Conservation (phyloP, 2,329 filamentous ascomycete genomes). For the Trichophyton mentagrophytes region DNA sequence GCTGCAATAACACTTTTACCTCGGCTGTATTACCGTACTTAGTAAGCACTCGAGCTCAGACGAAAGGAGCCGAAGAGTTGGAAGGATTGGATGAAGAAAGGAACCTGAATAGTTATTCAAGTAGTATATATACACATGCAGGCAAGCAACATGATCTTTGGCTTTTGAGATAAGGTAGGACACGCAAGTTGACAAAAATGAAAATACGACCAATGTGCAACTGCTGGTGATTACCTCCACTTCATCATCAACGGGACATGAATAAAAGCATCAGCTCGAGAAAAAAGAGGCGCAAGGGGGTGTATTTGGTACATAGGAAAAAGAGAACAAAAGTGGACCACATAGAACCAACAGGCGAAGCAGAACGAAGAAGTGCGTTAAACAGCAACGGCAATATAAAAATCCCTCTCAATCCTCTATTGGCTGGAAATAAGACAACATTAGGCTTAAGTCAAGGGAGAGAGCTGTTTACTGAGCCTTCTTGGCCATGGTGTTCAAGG, state of each 20-base stretch:
- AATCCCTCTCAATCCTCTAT: neutral
- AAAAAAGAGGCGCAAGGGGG: neutral
- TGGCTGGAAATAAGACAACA: neutral
- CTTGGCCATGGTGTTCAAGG: constrained; percentile 98
- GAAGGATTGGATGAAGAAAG: neutral
- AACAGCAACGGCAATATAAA: neutral
- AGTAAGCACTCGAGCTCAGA: neutral
- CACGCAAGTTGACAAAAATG: neutral
- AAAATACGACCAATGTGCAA: neutral
- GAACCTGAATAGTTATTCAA: constrained; percentile 1
- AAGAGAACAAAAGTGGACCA: neutral
- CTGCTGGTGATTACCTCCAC: neutral
- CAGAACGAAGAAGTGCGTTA: neutral
- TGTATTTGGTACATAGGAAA: neutral
- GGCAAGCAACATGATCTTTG: neutral
- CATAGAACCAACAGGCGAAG: neutral
- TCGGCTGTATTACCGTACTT: neutral
- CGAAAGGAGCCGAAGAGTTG: neutral
- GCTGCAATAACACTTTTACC: too few relatives aligned
- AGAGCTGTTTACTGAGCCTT: constrained; percentile 15
- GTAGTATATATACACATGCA: neutral
- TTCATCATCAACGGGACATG: neutral
- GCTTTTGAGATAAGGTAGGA: neutral
- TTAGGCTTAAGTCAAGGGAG: neutral
- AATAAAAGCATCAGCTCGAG: neutral